Evolutionary conservation across 2,329 filamentous ascomycete species (phyloP).

Genomic region (Pestalotiopsis sp.): DNA sequence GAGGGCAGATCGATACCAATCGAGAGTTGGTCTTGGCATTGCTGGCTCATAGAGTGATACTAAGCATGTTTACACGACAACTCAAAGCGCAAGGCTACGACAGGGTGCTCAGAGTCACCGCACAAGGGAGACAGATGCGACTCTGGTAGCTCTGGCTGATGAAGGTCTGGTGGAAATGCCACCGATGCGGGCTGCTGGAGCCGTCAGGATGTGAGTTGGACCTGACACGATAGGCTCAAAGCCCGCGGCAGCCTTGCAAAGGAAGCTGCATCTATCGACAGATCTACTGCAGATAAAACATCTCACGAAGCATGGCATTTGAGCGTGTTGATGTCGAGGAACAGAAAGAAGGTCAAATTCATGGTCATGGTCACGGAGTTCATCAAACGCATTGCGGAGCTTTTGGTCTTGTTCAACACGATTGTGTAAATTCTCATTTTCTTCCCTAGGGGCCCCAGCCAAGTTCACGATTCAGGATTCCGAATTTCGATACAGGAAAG

Average conservation of each 20-base stretch:
- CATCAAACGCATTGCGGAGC: not conserved
- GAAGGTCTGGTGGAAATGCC: not conserved
- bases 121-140: not conserved
- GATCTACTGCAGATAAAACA: not conserved
- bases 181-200: not conserved
- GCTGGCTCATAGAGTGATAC: slow-evolving; percentile 43
- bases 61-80: not conserved
- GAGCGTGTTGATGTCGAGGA: not conserved
- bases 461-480: not conserved
- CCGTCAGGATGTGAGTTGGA: not conserved
- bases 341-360: not conserved
- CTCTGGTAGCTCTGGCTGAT: not conserved
- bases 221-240: too few species aligned
- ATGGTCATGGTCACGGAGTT: slow-evolving; percentile 1
- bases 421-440: not conserved
- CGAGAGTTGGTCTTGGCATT: slow-evolving; percentile 56
- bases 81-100: not conserved
- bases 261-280: not conserved
- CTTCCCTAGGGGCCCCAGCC: not conserved
- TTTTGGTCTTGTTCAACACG: not conserved
- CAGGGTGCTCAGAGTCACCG: not conserved
- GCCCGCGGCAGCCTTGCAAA: not conserved
- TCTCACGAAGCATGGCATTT: not conserved
- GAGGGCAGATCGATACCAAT: slow-evolving; percentile 28
- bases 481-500: not conserved